Evolutionary conservation across 768 basidiomycete species (phyloP).

Genomic region (Leccinum pellstonianum): DNA sequence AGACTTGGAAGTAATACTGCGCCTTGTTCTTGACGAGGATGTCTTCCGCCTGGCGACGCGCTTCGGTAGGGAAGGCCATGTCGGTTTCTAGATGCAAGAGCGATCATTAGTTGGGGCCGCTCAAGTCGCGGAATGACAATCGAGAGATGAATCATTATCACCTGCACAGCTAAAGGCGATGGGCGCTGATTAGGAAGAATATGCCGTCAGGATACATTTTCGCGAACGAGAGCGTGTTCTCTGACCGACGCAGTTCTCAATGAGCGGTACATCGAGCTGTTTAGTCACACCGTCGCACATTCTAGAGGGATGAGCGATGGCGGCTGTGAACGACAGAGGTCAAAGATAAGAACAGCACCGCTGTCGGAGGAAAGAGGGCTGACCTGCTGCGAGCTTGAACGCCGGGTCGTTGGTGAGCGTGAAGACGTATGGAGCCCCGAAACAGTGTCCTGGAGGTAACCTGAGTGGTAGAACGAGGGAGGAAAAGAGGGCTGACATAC

Average conservation of each 20-base stretch:
- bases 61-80: conserved; percentile 48
- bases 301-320: conserved; percentile 54
- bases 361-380: conserved; percentile 1
- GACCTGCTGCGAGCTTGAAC: conserved; percentile 45
- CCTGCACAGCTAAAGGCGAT: conserved; percentile 57
- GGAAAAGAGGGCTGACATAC: conserved; percentile 22
- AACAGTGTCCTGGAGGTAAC: conserved; percentile 49
- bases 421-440: conserved; percentile 53
- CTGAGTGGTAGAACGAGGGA: background rate
- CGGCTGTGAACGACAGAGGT: conserved; percentile 32
- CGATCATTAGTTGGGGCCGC: background rate
- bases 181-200: conserved; percentile 41
- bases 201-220: background rate
- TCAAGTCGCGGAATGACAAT: background rate
- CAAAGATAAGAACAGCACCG: background rate
- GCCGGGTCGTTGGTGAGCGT: conserved; percentile 44
- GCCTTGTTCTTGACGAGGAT: conserved; percentile 50
- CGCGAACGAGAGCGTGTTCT: background rate
- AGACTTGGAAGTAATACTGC: conserved; percentile 56
- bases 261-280: conserved; percentile 45
- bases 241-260: conserved; percentile 49
- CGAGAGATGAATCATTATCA: conserved; percentile 12
- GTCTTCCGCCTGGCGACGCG: conserved; percentile 55
- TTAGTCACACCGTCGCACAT: conserved; percentile 11
- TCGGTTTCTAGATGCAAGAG: conserved; percentile 45